phyloP scores from a whole-genome alignment of 2,329 filamentous ascomycete species.

The Aspergillus sclerotialis region DNA sequence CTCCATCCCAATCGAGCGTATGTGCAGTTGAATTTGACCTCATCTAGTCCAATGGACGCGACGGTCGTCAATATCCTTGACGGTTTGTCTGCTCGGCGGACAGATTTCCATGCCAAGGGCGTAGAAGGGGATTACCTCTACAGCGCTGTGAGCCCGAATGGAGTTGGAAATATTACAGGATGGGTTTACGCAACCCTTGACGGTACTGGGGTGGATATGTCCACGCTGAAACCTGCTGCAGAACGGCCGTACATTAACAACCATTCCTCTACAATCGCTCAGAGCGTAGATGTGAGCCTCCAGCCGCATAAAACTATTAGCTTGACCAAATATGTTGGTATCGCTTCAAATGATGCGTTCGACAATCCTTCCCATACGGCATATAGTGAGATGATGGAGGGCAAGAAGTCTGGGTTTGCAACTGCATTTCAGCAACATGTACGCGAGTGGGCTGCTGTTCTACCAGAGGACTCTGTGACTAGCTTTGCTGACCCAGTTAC shows the following conservation, averaged over 20 bases:
- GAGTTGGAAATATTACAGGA: neutral
- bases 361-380: constrained; percentile 32
- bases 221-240: neutral
- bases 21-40: neutral
- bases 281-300: constrained; percentile 6
- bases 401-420: constrained; percentile 20
- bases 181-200: neutral
- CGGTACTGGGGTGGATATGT: neutral
- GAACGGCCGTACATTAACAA: neutral
- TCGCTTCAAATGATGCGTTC: constrained; percentile 58
- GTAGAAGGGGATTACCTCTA: neutral
- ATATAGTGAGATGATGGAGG: neutral
- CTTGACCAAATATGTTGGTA: constrained; percentile 56
- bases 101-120: neutral
- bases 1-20: neutral
- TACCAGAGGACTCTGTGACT: constrained; percentile 2
- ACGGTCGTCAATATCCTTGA: neutral
- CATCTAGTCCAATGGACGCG: neutral
- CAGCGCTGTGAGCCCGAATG: neutral
- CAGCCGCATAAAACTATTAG: constrained; percentile 34
- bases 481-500: neutral
- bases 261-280: constrained; percentile 2
- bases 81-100: neutral
- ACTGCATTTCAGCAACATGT: constrained; percentile 45
- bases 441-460: constrained; percentile 44